Conservation (phyloP, 179 eudicot genomes). For the Silene noctiflora region DNA sequence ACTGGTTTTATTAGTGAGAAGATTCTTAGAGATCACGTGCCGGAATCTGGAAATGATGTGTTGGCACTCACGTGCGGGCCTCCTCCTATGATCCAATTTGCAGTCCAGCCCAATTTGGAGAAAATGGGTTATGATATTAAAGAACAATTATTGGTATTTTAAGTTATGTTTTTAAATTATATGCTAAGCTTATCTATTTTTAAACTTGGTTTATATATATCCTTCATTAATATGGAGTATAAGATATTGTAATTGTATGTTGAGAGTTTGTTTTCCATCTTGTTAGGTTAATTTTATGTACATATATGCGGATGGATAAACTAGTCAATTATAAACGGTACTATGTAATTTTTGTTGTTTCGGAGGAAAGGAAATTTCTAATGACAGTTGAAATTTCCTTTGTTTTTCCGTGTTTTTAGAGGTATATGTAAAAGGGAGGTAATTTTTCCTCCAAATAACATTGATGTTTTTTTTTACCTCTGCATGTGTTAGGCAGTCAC, state of each 20-base stretch:
- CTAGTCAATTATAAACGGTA: neutral
- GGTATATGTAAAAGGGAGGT: neutral
- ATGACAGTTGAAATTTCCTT: neutral
- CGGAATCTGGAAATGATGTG: conserved; percentile 42
- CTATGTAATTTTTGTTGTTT: neutral
- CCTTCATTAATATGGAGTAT: neutral
- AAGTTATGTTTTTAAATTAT: too few relatives aligned
- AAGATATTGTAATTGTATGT: neutral
- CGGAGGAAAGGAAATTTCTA: neutral
- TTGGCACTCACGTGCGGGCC: conserved; percentile 88
- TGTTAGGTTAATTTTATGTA: neutral
- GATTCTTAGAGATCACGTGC: conserved; percentile 64
- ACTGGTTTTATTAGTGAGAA: conserved; percentile 54
- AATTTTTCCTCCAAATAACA: neutral
- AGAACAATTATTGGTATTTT: conserved; percentile 60
- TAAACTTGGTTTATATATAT: conserved; percentile 5
- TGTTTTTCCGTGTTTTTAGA: neutral
- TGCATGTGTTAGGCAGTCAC: too few relatives aligned
- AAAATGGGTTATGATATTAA: conserved; percentile 75
- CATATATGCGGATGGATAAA: neutral
- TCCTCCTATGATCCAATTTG: conserved; percentile 87
- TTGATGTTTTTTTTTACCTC: neutral
- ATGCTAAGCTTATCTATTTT: conserved; percentile 2
- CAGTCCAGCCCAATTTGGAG: conserved; percentile 79
- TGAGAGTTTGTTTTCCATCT: neutral